Evolutionary conservation across 2,329 filamentous ascomycete species (phyloP), one percentile per base, ranked within the genome.

Genomic region (Myriosclerotinia duriaeana): DNA sequence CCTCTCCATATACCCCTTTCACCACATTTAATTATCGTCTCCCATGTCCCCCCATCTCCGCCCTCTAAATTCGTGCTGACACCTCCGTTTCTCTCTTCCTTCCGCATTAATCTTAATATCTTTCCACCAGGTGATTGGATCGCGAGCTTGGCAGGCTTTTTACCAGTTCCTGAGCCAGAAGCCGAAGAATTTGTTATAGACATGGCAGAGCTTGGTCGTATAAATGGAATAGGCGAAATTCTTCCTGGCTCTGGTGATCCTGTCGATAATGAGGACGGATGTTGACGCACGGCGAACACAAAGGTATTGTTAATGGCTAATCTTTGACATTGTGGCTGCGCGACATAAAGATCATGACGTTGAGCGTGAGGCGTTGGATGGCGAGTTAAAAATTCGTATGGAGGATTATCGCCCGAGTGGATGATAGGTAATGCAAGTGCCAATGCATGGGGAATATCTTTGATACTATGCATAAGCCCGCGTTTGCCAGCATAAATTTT

Each of bases 291-390:
- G 64, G 91, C 91, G 78, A 99, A 99, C 38, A 99, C 94, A 76
- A 97, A 99, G 0, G 95, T 99, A 77, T 99, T 98, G 81, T 98
- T 97, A 66, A 96, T 83, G 1, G 92, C 93, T 38, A 99, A 82
- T 36, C 89, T 87, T 71, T 89, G 85, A 77, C 95, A 99, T 78
- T 99, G 96, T 1, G 96, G 95, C 76, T 98, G 95, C 54, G 93
- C 91, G 70, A 99, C 91, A 78, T 99, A 99, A 67, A 99, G 88
- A 76, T 99, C 95, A 78, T 99, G 93, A 53, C 94, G 87, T 76
- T 97, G 93, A n/a, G 95, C 95, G 77, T 99, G 95, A 11, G 95
- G 95, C 3, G 95, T 99, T 9, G 96, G 96, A 77, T 99, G 95
- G 5, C 95, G 87, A 50, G 89, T 90, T 55, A 97, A 84, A 78